Percentiles rank a stretch among this genome's conserved stretches.
These are phyloP conservation scores for Sphagnum magellanicum DNA, from an alignment of 228 moss, liverwort and hornwort species.

Conservation along the genomic window DNA sequence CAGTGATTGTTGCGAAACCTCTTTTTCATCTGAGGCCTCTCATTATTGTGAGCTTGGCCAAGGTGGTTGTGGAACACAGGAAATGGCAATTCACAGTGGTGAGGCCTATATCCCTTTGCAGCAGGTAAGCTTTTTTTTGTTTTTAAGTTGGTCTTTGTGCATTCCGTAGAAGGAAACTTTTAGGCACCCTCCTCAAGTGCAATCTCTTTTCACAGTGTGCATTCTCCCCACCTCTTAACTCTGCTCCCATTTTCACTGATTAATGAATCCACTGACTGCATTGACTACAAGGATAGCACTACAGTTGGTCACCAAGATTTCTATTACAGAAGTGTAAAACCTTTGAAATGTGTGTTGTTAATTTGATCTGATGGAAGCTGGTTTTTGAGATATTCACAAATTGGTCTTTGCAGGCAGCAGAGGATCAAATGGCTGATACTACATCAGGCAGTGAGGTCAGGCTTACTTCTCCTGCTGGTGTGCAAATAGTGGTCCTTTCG, in stretches of 20 bases:
- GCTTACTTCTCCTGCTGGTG: background rate
- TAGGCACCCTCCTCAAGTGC: too few species aligned
- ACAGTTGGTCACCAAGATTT: too few species aligned
- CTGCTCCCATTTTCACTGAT: background rate
- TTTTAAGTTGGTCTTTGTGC: background rate
- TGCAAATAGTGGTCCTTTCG: too few species aligned
- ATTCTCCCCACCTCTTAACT: too few species aligned
- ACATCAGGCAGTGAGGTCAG: slow-evolving; percentile 62
- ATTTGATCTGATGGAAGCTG: too few species aligned
- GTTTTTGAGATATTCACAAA: background rate
- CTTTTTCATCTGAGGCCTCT: background rate
- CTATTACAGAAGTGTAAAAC: too few species aligned
- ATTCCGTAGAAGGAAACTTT: too few species aligned
- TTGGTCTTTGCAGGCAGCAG: slow-evolving; percentile 40
- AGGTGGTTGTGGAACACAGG: slow-evolving; percentile 32
- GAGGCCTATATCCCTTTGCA: slow-evolving; percentile 42
- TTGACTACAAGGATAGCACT: too few species aligned
- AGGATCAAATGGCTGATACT: slow-evolving; percentile 65
- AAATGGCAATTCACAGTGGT: slow-evolving; percentile 79
- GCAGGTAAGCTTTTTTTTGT: slow-evolving; percentile 36
- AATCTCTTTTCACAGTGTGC: too few species aligned
- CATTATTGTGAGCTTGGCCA: background rate
- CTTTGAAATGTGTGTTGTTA: too few species aligned
- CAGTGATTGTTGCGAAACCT: background rate
- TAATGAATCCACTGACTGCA: too few species aligned